Conservation (phyloP, 106 monocot genomes). For the Dioscorea zingiberensis region DNA sequence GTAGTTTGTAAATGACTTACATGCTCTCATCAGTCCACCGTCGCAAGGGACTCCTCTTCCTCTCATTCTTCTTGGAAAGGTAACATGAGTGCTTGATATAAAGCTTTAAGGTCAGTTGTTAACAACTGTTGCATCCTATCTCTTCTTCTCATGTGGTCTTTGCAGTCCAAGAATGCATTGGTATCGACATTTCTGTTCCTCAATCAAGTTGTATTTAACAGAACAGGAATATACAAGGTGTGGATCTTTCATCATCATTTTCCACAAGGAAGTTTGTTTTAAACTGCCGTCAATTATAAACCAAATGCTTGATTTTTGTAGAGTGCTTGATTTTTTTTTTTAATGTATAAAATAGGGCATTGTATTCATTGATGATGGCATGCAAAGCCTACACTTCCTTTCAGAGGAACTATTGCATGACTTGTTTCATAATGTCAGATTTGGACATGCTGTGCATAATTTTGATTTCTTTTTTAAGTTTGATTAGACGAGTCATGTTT, state of each 20-base stretch:
- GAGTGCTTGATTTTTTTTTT: too few species aligned
- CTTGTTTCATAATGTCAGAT: too few species aligned
- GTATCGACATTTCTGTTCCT: constrained; percentile 86
- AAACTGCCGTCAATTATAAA: too few species aligned
- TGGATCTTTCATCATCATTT: not conserved
- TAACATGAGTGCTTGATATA: constrained; percentile 11
- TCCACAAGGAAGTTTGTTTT: too few species aligned
- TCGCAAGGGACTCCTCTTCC: constrained; percentile 61
- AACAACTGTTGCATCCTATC: not conserved
- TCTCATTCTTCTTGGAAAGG: constrained; percentile 84
- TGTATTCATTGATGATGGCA: too few species aligned
- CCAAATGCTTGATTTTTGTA: not conserved
- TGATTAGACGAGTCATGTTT: too few species aligned
- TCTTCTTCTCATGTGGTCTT: not conserved
- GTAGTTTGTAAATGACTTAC: constrained; percentile 93
- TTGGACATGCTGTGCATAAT: too few species aligned
- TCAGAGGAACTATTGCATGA: too few species aligned
- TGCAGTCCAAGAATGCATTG: constrained; percentile 94
- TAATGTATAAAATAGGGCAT: too few species aligned
- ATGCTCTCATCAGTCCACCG: constrained; percentile 78
- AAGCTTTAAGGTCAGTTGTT: not conserved
- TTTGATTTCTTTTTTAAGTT: too few species aligned
- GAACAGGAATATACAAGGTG: constrained; percentile 95
- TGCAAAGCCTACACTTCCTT: too few species aligned
- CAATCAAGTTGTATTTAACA: constrained; percentile 89